Base-by-base conservation (phyloP, 192 early-diverging fungal genomes). In the Coemansia javaensis region DNA sequence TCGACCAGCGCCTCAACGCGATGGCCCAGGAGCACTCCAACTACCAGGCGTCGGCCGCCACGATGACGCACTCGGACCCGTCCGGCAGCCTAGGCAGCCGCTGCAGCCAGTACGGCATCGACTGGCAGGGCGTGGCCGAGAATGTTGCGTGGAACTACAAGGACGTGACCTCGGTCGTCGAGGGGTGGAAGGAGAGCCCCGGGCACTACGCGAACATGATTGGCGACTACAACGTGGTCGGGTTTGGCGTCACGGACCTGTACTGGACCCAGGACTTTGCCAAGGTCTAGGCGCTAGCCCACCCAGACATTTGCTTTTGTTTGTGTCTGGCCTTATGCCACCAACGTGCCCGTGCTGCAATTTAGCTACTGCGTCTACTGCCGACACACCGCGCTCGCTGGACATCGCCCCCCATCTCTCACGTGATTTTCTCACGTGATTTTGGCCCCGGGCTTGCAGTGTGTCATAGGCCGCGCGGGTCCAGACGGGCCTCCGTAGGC, bases 261-360 rank as follows among this genome's bases (percentile, higher is more conserved):
- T 71, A 64, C 44, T 63, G 60, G 60, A 71, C 68, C 0, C 68
- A 71, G 51, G 52, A 71, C 39, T 71, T 64, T 59, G 68, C 68
- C 11, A 41, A 14, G 0, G 5, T 59, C 21, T 59, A 50, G 34
- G 2, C n/a, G 7, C 31, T 34, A 40, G 7, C n/a, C n/a, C n/a
- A n/a, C n/a, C n/a, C n/a, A n/a, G n/a, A n/a, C n/a, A n/a, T n/a
- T n/a, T n/a, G n/a, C n/a, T n/a, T n/a, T n/a, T n/a, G n/a, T n/a
- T n/a, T n/a, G n/a, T n/a, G n/a, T n/a, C n/a, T n/a, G n/a, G n/a
- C n/a, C n/a, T n/a, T n/a, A n/a, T n/a, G n/a, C n/a, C n/a, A n/a
- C n/a, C n/a, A n/a, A n/a, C n/a, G n/a, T n/a, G n/a, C n/a, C n/a
- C n/a, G n/a, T n/a, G n/a, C n/a, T n/a, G n/a, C n/a, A n/a, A n/a